Evolutionary conservation across 345 rosid genomes (phyloP).

Genomic region (Eucalyptus pauciflora): DNA sequence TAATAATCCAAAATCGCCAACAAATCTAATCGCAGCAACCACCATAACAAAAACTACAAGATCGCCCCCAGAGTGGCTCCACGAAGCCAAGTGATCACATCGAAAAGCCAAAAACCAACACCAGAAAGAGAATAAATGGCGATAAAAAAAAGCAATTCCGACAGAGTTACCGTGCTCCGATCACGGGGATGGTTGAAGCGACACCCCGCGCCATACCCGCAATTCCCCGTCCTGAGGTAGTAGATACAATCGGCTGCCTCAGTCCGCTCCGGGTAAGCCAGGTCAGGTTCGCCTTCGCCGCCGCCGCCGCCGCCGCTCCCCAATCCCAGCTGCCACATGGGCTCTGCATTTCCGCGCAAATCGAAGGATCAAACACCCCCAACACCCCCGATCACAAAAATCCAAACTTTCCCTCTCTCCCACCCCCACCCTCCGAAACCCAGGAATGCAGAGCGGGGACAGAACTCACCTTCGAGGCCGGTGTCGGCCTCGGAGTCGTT

Average conservation of each 20-base stretch:
- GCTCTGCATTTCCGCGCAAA: slow-evolving; percentile 27
- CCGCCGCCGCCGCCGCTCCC: slow-evolving; percentile 31
- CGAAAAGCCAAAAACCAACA: background rate
- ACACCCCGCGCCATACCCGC: slow-evolving; percentile 81
- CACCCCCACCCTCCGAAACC: background rate
- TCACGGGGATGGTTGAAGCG: slow-evolving; percentile 95
- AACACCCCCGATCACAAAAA: background rate
- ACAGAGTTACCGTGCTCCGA: slow-evolving; percentile 49
- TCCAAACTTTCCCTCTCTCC: background rate
- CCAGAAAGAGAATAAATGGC: background rate
- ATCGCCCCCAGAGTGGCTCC: background rate
- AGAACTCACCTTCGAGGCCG: slow-evolving; percentile 50
- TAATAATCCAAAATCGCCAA: background rate
- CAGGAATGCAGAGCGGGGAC: slow-evolving; percentile 1
- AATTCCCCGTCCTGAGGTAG: slow-evolving; percentile 70
- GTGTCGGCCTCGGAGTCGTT: slow-evolving; percentile 43
- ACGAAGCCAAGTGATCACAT: slow-evolving; percentile 10
- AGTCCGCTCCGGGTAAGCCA: slow-evolving; percentile 72
- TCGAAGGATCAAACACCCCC: background rate
- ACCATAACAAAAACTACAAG: background rate
- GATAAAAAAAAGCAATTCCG: background rate
- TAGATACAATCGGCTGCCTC: slow-evolving; percentile 68
- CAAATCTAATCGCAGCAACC: background rate
- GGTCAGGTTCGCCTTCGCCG: slow-evolving; percentile 13
- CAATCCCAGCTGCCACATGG: slow-evolving; percentile 58